Base-by-base conservation (phyloP, 305 asterid genomes). In the Rubia peregrina region DNA sequence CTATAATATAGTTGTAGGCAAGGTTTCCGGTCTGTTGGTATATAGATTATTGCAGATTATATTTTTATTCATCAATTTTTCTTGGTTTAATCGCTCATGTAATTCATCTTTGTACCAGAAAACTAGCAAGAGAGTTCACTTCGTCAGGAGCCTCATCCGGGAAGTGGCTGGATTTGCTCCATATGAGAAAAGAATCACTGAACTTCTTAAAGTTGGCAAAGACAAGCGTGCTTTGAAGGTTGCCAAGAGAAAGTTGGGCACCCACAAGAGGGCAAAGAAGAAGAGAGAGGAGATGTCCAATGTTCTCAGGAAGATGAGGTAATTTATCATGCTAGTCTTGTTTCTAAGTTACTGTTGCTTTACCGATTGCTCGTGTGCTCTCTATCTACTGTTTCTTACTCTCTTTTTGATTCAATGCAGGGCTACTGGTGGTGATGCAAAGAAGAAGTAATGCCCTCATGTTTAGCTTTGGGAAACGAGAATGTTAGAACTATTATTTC, bases 111-210 rank as follows among this genome's bases (percentile, higher is more conserved):
- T 24, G 1, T n/a, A 21, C 12, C 71, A 75, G 79, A 75, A 75
- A 68, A 91, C 97, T 3, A 91, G 96, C 85, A 89, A 91, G 82
- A 85, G 95, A 67, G 90, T 87, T 30, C 96, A 87, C 43, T 89
- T 90, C 17, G 92, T 66, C 6, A 83, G 96, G 80, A 82, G 75
- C 79, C 89, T 89, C 3, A 90, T 90, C 75, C 80, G 97, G 71
- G 97, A 90, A 79, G 96, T 90, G 65, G 96, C 97, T 65, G 92
- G 96, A 12, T 86, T 89, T 82, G 96, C 97, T 1, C 97, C 97
- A 7, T 90, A 90, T 30, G 97, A 90, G 85, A 90, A 90, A 84
- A 84, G 95, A 71, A 87, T 90, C 74, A 90, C 91, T 46, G 97
- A 91, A 57, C 96, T 90, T 82, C 96, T 90, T 11, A 90, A 89